Conservation (phyloP, 2,329 filamentous ascomycete species). For the Corinectria fuckeliana region DNA sequence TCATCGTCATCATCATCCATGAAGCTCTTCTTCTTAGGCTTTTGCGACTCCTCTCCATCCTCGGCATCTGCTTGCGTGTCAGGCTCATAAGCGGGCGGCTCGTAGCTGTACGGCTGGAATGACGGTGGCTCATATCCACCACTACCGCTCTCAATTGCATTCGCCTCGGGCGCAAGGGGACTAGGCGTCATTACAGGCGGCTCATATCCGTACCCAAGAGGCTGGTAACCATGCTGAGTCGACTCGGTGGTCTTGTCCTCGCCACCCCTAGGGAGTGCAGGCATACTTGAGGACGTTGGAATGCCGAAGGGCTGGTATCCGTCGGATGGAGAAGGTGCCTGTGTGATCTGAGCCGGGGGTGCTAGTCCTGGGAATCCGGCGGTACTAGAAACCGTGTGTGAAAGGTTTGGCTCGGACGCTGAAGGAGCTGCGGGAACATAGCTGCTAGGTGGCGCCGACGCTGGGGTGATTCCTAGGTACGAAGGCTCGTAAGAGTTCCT, state of each 20-base stretch:
- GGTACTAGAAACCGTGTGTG: constrained; percentile 8
- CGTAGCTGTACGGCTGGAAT: constrained; percentile 65
- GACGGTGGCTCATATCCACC: constrained; percentile 67
- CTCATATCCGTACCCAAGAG: constrained; percentile 59
- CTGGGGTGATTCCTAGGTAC: constrained; percentile 26
- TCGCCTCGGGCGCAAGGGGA: constrained; percentile 17
- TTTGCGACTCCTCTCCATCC: constrained; percentile 57
- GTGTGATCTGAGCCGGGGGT: constrained; percentile 36
- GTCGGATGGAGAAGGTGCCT: constrained; percentile 21
- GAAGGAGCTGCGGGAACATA: constrained; percentile 28
- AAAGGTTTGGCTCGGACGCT: constrained; percentile 12
- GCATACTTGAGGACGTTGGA: constrained; percentile 33
- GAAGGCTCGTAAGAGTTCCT: constrained; percentile 47
- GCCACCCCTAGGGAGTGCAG: constrained; percentile 1
- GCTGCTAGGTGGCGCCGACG: constrained; percentile 20
- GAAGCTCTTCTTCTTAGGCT: constrained; percentile 76
- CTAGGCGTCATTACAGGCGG: constrained; percentile 48
- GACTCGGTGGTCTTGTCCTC: constrained; percentile 25
- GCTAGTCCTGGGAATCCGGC: constrained; percentile 27
- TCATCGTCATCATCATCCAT: constrained; percentile 85
- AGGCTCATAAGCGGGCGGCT: constrained; percentile 64
- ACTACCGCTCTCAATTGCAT: constrained; percentile 40
- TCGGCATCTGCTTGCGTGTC: constrained; percentile 49
- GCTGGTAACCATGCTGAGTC: constrained; percentile 49
- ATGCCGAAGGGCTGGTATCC: constrained; percentile 42